Conservation (phyloP, 495 filamentous ascomycete genomes). For the Penicillium dipodomyicola region DNA sequence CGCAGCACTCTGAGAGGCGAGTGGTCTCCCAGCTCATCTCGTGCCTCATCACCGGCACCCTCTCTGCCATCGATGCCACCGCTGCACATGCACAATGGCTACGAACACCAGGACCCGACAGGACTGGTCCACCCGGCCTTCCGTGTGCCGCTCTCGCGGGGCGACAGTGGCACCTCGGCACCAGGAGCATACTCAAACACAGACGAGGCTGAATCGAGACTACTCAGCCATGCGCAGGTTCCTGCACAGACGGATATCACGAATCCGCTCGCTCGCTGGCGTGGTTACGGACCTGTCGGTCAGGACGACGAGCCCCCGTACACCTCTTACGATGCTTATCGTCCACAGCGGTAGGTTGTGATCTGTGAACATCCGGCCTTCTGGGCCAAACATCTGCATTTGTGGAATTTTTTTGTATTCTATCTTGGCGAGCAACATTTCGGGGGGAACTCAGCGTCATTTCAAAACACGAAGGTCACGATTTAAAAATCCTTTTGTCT, state of each 20-base stretch:
- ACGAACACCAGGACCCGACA: conserved; percentile 23
- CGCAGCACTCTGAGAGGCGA: conserved; percentile 49
- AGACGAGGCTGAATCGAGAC: conserved; percentile 46
- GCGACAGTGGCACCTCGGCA: conserved; percentile 23
- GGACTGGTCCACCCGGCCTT: conserved; percentile 40
- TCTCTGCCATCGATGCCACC: conserved; percentile 33
- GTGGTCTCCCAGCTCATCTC: conserved; percentile 43
- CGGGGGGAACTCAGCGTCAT: neutral
- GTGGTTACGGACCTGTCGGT: conserved; percentile 49
- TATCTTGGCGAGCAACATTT: neutral
- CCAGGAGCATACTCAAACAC: conserved; percentile 34
- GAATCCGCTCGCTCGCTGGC: conserved; percentile 46
- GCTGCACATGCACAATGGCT: conserved; percentile 29
- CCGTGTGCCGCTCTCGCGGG: conserved; percentile 34
- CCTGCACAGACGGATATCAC: conserved; percentile 28
- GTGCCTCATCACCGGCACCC: conserved; percentile 47
- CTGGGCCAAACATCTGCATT: neutral
- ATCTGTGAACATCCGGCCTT: neutral
- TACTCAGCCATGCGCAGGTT: conserved; percentile 44
- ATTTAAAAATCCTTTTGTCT: neutral
- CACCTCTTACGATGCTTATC: conserved; percentile 46
- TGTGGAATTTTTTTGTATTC: neutral
- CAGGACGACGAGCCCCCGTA: conserved; percentile 38
- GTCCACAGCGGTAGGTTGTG: conserved; percentile 27
- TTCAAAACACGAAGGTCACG: conserved; percentile 12